Evolutionary conservation across 2,329 filamentous ascomycete species (phyloP), one percentile per base, ranked within the genome.

Genomic region (Amesomyces nigricolor): DNA sequence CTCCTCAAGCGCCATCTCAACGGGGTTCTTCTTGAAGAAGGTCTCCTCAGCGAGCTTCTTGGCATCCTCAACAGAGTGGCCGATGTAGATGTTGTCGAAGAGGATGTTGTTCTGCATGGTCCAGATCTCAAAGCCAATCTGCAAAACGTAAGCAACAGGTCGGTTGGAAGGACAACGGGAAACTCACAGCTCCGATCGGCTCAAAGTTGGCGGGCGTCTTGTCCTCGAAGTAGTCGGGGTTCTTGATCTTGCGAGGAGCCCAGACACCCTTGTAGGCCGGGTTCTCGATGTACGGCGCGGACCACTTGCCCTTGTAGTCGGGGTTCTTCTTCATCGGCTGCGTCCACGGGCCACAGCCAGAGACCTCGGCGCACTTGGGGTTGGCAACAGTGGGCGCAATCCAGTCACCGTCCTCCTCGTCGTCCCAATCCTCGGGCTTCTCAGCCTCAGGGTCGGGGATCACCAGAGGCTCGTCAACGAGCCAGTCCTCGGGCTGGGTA

Each of bases 31-130:
- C 76, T 90, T 75, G 69, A 89, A 86, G 73, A 91, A 99, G 53
- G 90, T 89, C 81, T 96, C 89, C 62, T 87, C 81, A 66, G 90
- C 88, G 69, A 99, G 80, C 77, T 91, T 88, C 73, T 88, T 85
- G 60, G 94, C 94, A 65, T 99, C 94, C 70, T 90, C 90, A 65
- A 94, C 73, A 17, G 92, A 97, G 85, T 99, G 94, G 62, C 94
- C 94, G 72, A 99, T 91, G 83, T 97, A 99, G 80, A 99, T 95
- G 86, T 99, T 99, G 84, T 97, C 90, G 68, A 99, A 97, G 68
- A 96, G 87, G 66, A 99, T 97, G 71, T 96, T 88, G 73, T 86
- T 95, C 78, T 96, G 92, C 94, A 99, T 99, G 68, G 94, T 97
- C 94, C 94, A 99, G 77, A 99, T 92, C 76, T 99, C 94, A 69